Conservation (phyloP, 441 rosid species). For the Dalechampia spathulata region DNA sequence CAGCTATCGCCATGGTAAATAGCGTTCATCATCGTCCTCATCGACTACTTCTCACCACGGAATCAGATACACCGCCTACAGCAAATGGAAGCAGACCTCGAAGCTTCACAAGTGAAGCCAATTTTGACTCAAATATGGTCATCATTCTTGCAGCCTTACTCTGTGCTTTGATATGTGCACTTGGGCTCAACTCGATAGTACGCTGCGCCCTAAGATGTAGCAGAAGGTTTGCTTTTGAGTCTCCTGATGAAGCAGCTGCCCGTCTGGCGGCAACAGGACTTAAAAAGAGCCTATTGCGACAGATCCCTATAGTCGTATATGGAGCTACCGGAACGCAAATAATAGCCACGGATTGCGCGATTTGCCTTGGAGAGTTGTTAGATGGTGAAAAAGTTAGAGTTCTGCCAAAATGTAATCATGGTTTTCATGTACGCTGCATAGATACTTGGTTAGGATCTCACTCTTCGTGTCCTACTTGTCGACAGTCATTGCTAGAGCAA, state of each 20-base stretch:
- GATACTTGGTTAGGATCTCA: slow-evolving; percentile 72
- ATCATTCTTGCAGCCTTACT: slow-evolving; percentile 69
- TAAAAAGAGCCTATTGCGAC: slow-evolving; percentile 48
- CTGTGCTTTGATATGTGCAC: slow-evolving; percentile 61
- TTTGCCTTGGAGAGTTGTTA: slow-evolving; percentile 67
- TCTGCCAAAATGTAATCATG: slow-evolving; percentile 71
- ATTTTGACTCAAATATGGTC: slow-evolving; percentile 84
- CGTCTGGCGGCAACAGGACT: slow-evolving; percentile 49
- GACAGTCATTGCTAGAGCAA: slow-evolving; percentile 48
- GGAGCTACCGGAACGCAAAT: slow-evolving; percentile 34
- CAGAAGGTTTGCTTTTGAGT: slow-evolving; percentile 46
- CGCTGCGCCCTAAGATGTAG: slow-evolving; percentile 64
- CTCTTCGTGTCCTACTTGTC: slow-evolving; percentile 74
- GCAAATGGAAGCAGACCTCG: slow-evolving; percentile 26
- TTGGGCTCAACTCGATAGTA: slow-evolving; percentile 55
- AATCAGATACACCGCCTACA: slow-evolving; percentile 6
- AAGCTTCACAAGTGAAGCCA: slow-evolving; percentile 28
- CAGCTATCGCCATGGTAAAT: no score
- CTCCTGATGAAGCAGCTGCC: slow-evolving; percentile 29
- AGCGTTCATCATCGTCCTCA: no score
- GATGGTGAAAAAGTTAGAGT: slow-evolving; percentile 73
- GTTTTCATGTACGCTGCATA: slow-evolving; percentile 73
- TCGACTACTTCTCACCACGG: slow-evolving; percentile 32
- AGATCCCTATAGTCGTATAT: slow-evolving; percentile 48
- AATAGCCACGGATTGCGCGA: slow-evolving; percentile 65